A percentile compares a stretch with the other conserved stretches of the same genome.
Evolutionary conservation across 2,329 filamentous ascomycete genomes (phyloP).

Genomic region (Neofusicoccum umdonicola): DNA sequence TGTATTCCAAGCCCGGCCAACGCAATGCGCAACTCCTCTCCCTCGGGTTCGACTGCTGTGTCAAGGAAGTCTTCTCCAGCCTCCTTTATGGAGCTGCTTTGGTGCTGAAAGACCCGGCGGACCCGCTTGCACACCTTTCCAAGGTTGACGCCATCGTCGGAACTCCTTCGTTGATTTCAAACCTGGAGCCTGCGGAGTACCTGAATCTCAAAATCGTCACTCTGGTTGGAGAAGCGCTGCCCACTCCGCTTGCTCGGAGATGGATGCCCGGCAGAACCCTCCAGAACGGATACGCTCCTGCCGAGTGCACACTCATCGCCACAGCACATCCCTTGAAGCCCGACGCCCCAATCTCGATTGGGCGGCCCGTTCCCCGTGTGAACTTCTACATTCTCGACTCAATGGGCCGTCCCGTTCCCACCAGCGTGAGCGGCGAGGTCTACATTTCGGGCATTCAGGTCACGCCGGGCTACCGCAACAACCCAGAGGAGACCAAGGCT

Average conservation of each 20-base stretch:
- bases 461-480: constrained; percentile 15
- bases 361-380: constrained; percentile 9
- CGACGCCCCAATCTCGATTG: background rate
- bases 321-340: background rate
- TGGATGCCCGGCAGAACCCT: constrained; percentile 9
- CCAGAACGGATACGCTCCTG: constrained; percentile 15
- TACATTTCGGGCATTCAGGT: constrained; percentile 16
- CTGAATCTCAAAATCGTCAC: constrained; percentile 8
- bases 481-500: background rate
- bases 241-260: constrained; percentile 4
- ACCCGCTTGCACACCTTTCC: constrained; percentile 16
- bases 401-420: constrained; percentile 9
- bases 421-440: constrained; percentile 17
- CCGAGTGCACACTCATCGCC: constrained; percentile 12
- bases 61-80: constrained; percentile 18
- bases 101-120: constrained; percentile 15
- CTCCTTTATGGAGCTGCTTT: constrained; percentile 18
- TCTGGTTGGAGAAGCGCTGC: constrained; percentile 14
- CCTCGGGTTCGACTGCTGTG: constrained; percentile 17
- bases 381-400: constrained; percentile 17
- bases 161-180: constrained; percentile 14
- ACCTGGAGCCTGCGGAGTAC: constrained; percentile 6
- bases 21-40: constrained; percentile 19
- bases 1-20: constrained; percentile 14
- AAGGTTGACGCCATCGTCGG: constrained; percentile 11